phyloP scores from a whole-genome alignment of 169 alveolate species.

The Condylostoma magnum region DNA sequence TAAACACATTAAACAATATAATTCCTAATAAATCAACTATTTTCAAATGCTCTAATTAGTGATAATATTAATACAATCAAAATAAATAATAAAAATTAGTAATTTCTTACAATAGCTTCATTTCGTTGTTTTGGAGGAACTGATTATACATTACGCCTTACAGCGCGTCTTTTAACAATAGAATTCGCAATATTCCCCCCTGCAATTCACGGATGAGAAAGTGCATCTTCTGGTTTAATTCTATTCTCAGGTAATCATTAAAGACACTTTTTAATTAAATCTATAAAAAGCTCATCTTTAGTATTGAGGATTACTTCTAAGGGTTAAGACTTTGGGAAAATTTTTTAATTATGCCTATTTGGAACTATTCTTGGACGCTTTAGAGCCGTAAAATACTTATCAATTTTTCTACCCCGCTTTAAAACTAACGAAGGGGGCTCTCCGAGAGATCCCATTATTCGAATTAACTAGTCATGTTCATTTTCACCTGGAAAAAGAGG shows the following conservation, averaged over 20 bases:
- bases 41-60: no score
- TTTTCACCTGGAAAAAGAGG: slow-evolving; percentile 74
- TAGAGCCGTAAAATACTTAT: slow-evolving; percentile 68
- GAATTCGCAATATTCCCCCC: no score
- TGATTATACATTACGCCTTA: no score
- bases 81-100: no score
- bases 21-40: no score
- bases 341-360: slow-evolving; percentile 52
- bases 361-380: slow-evolving; percentile 43
- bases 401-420: slow-evolving; percentile 47
- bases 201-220: no score
- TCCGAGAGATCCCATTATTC: slow-evolving; percentile 73
- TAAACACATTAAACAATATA: no score
- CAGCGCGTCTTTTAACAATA: no score
- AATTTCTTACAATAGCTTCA: no score
- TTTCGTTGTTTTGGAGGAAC: no score
- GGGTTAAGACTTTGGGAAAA: slow-evolving; percentile 48
- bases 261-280: slow-evolving; percentile 63
- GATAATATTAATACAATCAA: no score
- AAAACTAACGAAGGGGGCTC: slow-evolving; percentile 60
- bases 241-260: slow-evolving; percentile 73
- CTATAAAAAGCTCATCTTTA: slow-evolving; percentile 50
- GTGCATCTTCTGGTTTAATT: no score
- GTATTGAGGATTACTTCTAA: slow-evolving; percentile 34
- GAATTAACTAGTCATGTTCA: slow-evolving; percentile 67